Evolutionary conservation across 805 yeast genomes (phyloP), one percentile per base, ranked within the genome.

Genomic region (Cyberlindnera xylosilytica): DNA sequence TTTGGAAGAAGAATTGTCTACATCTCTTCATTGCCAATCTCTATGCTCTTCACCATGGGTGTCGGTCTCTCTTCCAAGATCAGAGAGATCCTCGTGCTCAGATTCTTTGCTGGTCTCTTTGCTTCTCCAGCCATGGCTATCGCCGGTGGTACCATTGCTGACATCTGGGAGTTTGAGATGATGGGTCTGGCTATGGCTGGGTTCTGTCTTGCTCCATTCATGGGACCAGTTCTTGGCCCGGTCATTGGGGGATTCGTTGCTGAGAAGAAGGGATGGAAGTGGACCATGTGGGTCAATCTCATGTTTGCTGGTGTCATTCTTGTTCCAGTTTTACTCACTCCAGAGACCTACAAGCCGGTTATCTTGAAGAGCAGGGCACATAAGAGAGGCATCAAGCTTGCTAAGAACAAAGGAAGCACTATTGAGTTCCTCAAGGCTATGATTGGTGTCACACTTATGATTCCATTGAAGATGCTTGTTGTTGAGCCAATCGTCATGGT

Each of bases 111-210:
- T 17, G 95, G 95, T 1, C 70, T 82, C 22, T 73, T 82, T 37
- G 87, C 93, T 1, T 80, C 90, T 2, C 95, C 93, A 3, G 88
- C 90, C 2, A 70, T 88, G 65, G 82, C 95, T 9, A 78, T 86
- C 50, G 91, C 88, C 11, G 88, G 90, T 40, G 97, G 96, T 49
- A 81, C 93, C 5, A 78, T 88, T 47, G 68, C 81, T 41, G 96
- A 88, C 64, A 63, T 87, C 36, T 88, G 90, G 81, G 74, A 70
- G 17, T 77, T 81, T 26, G 73, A 75, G 32, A 78, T 79, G 57
- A 64, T 80, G 57, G 84, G 88, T 13, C 52, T 81, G 4, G 89
- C 95, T n/a, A 76, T 85, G 81, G 76, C 85, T 3, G 63, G 80
- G n/a, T 86, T 83, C 65, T 81, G 90, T 60, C 63, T 84, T 42